A percentile compares a stretch with the other conserved stretches of the same genome.
Conservation (phyloP, 176 grass and related monocot genomes). For the Elymus sibiricus region DNA sequence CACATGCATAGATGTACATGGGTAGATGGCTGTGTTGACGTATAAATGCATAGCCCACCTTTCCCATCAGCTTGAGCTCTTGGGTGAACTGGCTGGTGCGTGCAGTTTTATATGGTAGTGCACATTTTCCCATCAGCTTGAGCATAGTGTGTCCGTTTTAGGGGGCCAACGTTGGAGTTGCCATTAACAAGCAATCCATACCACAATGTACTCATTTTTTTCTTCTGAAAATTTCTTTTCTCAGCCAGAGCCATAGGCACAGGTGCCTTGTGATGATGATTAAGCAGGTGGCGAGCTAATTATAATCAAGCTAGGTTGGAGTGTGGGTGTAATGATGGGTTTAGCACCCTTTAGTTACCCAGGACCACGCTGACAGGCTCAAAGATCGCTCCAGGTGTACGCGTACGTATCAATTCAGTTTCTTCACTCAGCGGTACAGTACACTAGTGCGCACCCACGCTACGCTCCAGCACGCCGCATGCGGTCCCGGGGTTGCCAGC, state of each 20-base stretch:
- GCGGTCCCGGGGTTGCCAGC: not conserved
- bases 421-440: not conserved
- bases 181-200: not conserved
- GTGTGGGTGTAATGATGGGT: constrained; percentile 34
- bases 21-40: too few species aligned
- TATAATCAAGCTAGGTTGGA: not conserved
- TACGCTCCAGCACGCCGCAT: not conserved
- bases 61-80: too few species aligned
- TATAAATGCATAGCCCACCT: too few species aligned
- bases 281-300: not conserved
- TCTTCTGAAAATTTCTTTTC: not conserved
- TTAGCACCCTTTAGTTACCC: not conserved
- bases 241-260: not conserved
- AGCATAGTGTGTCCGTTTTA: too few species aligned
- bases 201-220: not conserved
- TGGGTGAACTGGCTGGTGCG: too few species aligned
- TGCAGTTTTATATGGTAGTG: too few species aligned
- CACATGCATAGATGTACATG: too few species aligned
- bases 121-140: too few species aligned
- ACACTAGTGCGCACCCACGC: not conserved
- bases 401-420: not conserved
- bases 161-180: too few species aligned
- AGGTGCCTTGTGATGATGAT: not conserved
- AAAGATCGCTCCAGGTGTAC: not conserved
- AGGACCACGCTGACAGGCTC: constrained; percentile 24